Conservation (phyloP, 2,329 filamentous ascomycete genomes). For the Emericellopsis atlantica region DNA sequence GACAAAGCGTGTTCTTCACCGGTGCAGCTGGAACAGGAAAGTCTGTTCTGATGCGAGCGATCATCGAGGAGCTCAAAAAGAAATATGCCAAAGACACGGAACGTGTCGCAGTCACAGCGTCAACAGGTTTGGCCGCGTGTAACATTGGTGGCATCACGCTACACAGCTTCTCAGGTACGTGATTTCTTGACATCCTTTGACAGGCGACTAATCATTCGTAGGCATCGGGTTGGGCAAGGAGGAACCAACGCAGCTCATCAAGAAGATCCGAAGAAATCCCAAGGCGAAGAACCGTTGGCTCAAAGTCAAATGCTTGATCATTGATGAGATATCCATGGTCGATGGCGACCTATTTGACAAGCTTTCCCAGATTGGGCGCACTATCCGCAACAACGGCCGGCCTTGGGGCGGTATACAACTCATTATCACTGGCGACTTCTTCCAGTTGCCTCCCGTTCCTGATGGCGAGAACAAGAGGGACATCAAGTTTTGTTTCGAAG, state of each 20-base stretch:
- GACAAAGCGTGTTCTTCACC: slow-evolving; percentile 92
- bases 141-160: slow-evolving; percentile 94
- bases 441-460: slow-evolving; percentile 89
- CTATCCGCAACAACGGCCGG: slow-evolving; percentile 77
- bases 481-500: slow-evolving; percentile 87
- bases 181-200: neutral
- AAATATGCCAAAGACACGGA: slow-evolving; percentile 71
- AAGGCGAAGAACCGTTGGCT: slow-evolving; percentile 88
- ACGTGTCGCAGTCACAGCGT: slow-evolving; percentile 83
- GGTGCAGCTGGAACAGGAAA: slow-evolving; percentile 95
- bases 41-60: slow-evolving; percentile 86
- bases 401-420: slow-evolving; percentile 95
- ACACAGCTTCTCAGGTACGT: slow-evolving; percentile 75
- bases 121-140: slow-evolving; percentile 88
- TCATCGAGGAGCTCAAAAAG: slow-evolving; percentile 67
- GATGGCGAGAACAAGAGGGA: slow-evolving; percentile 50
- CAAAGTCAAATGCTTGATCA: slow-evolving; percentile 71
- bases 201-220: slow-evolving; percentile 4
- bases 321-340: slow-evolving; percentile 98
- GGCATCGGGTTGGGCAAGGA: slow-evolving; percentile 88
- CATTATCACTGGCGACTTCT: slow-evolving; percentile 94
- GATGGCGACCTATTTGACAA: slow-evolving; percentile 97
- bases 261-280: slow-evolving; percentile 78
- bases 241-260: slow-evolving; percentile 63
- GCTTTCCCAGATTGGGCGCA: slow-evolving; percentile 74